Base-by-base conservation (phyloP, 2,329 filamentous ascomycete species). In the Celoporthe dispersa region DNA sequence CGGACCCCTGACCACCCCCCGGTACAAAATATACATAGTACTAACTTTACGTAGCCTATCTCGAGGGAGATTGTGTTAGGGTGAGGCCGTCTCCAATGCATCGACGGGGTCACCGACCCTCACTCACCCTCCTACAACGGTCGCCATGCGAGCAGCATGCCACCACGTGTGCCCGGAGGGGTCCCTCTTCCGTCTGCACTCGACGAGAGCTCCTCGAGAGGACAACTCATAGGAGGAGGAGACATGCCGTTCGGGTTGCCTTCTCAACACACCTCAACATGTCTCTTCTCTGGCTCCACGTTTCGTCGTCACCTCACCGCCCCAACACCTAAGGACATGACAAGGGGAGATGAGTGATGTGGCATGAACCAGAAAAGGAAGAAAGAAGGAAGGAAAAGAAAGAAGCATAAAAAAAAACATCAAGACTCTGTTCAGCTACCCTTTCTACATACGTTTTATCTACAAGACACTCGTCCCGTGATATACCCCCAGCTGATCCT, bases 401-500 rank as follows among this genome's bases (percentile, higher is more conserved):
- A 9, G 16, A 41, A 11, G 6, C n/a, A n/a, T n/a, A n/a, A n/a
- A n/a, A n/a, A n/a, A n/a, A n/a, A n/a, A n/a, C n/a, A n/a, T n/a
- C n/a, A n/a, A n/a, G n/a, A n/a, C n/a, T n/a, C n/a, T n/a, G n/a
- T n/a, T n/a, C n/a, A n/a, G n/a, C n/a, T n/a, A n/a, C n/a, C n/a
- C n/a, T n/a, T n/a, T 48, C 19, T 48, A 22, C 11, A n/a, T 1
- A 6, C 41, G 19, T 6, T 28, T 16, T 3, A 28, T 55, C 55
- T 67, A 70, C 33, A 70, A 66, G 1, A 70, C 69, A 6, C 78
- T 82, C 9, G 78, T 81, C 69, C 79, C 78, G 35, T 80, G 77
- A 68, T 80, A 80, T 22, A 64, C 69, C 9, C 82, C 82, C 55
- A 77, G 64, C 70, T 75, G 66, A 67, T 85, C 82, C 31, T 81